A percentile compares a stretch with the other conserved stretches of the same genome.
Evolutionary conservation across 768 basidiomycete genomes (phyloP).

Genomic region (Suillus lakei): DNA sequence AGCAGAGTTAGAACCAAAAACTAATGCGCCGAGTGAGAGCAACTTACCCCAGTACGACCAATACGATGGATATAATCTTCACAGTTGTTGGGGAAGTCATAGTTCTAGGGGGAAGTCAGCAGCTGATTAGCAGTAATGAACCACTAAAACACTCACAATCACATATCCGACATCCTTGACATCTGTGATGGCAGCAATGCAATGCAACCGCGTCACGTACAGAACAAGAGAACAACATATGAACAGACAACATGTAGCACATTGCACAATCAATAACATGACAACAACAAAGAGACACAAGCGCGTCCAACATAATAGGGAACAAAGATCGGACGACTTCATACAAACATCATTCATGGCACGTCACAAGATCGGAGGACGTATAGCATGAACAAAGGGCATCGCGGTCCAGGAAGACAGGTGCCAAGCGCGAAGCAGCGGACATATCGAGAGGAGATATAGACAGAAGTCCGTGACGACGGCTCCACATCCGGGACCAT

Average conservation of each 20-base stretch:
- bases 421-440: conserved; percentile 26
- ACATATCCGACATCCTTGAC: conserved; percentile 99
- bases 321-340: conserved; percentile 4
- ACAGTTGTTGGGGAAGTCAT: conserved; percentile 97
- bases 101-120: conserved; percentile 63
- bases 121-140: conserved; percentile 9
- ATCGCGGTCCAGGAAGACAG: conserved; percentile 28
- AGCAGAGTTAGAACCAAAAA: conserved; percentile 21
- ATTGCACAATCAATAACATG: conserved; percentile 37
- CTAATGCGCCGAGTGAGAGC: neutral
- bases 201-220: conserved; percentile 37
- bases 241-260: conserved; percentile 33
- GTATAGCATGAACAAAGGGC: conserved; percentile 19
- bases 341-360: conserved; percentile 10
- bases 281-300: conserved; percentile 30
- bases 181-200: conserved; percentile 58
- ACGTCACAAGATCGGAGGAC: conserved; percentile 8
- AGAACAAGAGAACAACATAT: conserved; percentile 14
- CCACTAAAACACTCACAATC: conserved; percentile 63
- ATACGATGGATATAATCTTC: conserved; percentile 99
- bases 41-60: conserved; percentile 89
- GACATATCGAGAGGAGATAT: conserved; percentile 25
- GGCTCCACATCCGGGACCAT: conserved; percentile 7
- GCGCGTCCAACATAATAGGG: conserved; percentile 36
- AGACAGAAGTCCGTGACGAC: conserved; percentile 22